phyloP scores from a whole-genome alignment of 2,329 filamentous ascomycete genomes.

The Fusarium keratoplasticum region DNA sequence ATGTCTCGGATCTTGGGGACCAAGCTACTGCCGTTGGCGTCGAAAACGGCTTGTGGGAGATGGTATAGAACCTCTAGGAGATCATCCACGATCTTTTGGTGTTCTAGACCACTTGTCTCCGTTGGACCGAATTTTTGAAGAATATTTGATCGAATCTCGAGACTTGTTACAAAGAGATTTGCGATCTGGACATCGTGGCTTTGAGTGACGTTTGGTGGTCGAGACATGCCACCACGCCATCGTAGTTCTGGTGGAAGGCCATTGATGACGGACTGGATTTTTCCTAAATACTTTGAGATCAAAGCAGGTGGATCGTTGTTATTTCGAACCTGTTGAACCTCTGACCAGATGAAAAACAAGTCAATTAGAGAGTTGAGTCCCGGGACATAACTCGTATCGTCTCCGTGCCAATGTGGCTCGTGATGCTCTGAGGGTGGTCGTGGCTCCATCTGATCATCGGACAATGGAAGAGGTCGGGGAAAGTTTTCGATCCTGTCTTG shows the following conservation, averaged over 20 bases:
- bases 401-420: conserved; percentile 47
- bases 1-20: conserved; percentile 54
- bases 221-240: conserved; percentile 51
- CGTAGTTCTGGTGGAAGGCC: conserved; percentile 48
- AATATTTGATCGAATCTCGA: conserved; percentile 52
- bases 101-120: conserved; percentile 29
- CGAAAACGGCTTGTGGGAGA: conserved; percentile 47
- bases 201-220: conserved; percentile 44
- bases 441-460: conserved; percentile 48
- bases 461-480: conserved; percentile 42
- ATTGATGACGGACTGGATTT: conserved; percentile 47
- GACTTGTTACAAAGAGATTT: conserved; percentile 52
- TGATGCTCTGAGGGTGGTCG: background rate
- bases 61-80: conserved; percentile 51
- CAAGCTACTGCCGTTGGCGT: conserved; percentile 49
- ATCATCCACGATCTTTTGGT: conserved; percentile 50
- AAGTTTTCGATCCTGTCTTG: conserved; percentile 34
- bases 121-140: conserved; percentile 47
- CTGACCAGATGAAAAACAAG: conserved; percentile 50
- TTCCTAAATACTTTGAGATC: conserved; percentile 25
- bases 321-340: conserved; percentile 35
- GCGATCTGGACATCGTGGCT: conserved; percentile 53
- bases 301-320: conserved; percentile 12
- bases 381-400: conserved; percentile 47
- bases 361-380: conserved; percentile 49